These are phyloP conservation scores for Pythium myriotylum DNA, from an alignment of 352 stramenopile species.

Conservation along the genomic window DNA sequence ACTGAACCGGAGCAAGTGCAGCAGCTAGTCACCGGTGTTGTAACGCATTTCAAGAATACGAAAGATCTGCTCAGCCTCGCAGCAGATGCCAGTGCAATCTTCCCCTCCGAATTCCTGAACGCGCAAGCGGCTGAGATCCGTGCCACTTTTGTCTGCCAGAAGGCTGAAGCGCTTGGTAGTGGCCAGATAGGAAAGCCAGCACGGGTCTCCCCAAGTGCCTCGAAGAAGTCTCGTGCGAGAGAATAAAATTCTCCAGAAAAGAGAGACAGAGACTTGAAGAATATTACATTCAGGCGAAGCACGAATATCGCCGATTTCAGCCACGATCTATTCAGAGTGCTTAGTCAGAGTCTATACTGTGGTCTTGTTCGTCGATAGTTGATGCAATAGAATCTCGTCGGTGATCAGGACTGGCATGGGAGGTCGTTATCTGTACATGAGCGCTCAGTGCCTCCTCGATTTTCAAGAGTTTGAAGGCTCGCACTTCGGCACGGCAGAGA, in stretches of 20 bases:
- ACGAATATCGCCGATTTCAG: too few relatives aligned
- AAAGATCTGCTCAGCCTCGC: conserved; percentile 86
- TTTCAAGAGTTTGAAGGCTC: conserved; percentile 77
- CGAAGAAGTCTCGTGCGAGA: neutral
- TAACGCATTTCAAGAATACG: conserved; percentile 81
- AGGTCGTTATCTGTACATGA: conserved; percentile 64
- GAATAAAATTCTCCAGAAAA: neutral
- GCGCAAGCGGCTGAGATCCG: conserved; percentile 61
- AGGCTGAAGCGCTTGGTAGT: conserved; percentile 47
- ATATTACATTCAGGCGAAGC: too few relatives aligned
- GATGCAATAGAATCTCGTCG: conserved; percentile 34
- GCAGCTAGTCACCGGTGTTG: conserved; percentile 54
- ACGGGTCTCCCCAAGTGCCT: neutral
- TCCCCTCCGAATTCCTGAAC: conserved; percentile 83
- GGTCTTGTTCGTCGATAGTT: conserved; percentile 8
- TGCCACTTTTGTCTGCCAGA: conserved; percentile 56
- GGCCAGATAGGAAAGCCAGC: conserved; percentile 1
- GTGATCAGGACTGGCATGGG: conserved; percentile 23
- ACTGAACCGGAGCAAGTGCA: conserved; percentile 71
- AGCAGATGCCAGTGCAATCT: conserved; percentile 71
- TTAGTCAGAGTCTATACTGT: neutral
- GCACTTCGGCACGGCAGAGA: conserved; percentile 71
- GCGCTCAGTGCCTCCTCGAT: conserved; percentile 71
- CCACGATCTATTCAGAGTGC: neutral
- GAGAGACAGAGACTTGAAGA: neutral